Base-by-base conservation (phyloP, 2,329 filamentous ascomycete species). In the Samsoniella hepiali region DNA sequence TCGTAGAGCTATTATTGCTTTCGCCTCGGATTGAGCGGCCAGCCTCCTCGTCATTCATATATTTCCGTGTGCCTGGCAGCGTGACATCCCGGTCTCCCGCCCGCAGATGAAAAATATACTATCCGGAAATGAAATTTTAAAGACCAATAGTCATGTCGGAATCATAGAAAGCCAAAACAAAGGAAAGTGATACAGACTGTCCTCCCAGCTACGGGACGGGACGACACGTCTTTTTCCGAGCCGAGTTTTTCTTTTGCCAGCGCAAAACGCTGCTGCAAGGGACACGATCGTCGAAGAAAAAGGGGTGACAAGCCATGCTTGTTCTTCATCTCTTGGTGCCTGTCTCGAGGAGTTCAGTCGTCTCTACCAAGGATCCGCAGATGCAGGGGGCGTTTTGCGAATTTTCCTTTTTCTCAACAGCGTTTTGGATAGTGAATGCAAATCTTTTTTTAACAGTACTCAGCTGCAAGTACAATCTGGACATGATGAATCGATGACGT, bases 1-100 rank as follows among this genome's bases (percentile, higher is more conserved):
- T 22, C 22, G 22, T 1, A 3, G 7, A 5, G 15, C 3, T 3
- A 15, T 54, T 1, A 6, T 34, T 50, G 27, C 42, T 50, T 17
- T 50, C 15, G 29, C 3, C 32, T 10, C 32, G 10, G 31, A 17
- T 51, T 42, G 27, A 40, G 15, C 13, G 34, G 53, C 27, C 38
- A 56, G 53, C 53, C 27, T 42, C 36, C n/a, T 42, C 53, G 36
- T 42, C 53, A 56, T 31, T 9, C 27, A 56, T 56, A 22, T 54
- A 4, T n/a, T 31, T 29, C 36, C 4, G 22, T 38, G 38, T 31
- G n/a, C 38, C 38, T 54, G 32, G 32, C 50, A n/a, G 44, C 10
- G 44, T 47, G 22, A 6, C 5, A 9, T 3, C 44, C 44, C 7
- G 44, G 4, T 47, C 5, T 29, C 8, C 42, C 42, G 15, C 7